Evolutionary conservation across 139 green algal species (phyloP).

Genomic region (Chlamydomonas sp.): DNA sequence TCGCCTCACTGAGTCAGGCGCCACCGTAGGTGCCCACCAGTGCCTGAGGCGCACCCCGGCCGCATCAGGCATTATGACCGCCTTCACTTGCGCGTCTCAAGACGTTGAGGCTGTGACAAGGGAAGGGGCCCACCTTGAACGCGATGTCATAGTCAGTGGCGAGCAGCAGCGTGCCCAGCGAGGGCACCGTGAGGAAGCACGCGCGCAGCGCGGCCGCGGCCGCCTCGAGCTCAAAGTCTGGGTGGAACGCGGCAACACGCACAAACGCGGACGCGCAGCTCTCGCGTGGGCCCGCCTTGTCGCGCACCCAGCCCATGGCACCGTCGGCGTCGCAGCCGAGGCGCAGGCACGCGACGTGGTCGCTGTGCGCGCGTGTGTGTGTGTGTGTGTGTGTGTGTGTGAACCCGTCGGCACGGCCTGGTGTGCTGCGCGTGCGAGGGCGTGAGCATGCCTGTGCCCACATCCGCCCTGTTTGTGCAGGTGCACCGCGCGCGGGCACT

Average conservation of each 20-base stretch:
- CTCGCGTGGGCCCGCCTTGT: too few species aligned
- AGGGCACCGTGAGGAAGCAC: slow-evolving; percentile 18
- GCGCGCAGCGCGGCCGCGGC: slow-evolving; percentile 18
- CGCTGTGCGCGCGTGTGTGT: slow-evolving; percentile 3
- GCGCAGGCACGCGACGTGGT: slow-evolving; percentile 9
- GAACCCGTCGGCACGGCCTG: too few species aligned
- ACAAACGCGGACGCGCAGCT: neutral
- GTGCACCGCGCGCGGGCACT: slow-evolving; percentile 7
- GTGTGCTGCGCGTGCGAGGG: neutral
- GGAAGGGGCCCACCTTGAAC: slow-evolving; percentile 8
- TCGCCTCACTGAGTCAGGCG: too few species aligned
- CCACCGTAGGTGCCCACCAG: neutral
- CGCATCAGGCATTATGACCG: too few species aligned
- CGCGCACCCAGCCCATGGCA: neutral
- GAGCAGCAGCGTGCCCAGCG: slow-evolving; percentile 24
- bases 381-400: slow-evolving; percentile 6
- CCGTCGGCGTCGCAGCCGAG: neutral
- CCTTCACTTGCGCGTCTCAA: too few species aligned
- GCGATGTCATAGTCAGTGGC: slow-evolving; percentile 21
- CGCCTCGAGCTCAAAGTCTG: slow-evolving; percentile 20
- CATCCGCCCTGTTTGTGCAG: neutral
- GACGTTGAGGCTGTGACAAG: too few species aligned
- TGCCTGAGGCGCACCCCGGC: too few species aligned
- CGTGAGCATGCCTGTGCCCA: neutral
- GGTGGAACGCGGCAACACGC: neutral